These are phyloP conservation scores for Drosera spatulata DNA, from an alignment of 179 eudicot species.

Conservation along the genomic window DNA sequence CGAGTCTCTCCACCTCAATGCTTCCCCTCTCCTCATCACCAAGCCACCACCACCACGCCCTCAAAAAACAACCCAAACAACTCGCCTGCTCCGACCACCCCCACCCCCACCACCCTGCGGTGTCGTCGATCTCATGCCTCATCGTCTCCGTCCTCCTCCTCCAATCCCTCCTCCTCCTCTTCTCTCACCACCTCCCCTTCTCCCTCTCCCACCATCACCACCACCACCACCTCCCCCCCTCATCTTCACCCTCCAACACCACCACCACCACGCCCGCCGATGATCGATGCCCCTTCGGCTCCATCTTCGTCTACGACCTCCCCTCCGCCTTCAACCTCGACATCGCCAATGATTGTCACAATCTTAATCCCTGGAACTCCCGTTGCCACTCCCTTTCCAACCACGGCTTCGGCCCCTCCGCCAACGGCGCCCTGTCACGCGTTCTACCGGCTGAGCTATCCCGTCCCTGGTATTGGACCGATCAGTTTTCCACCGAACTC, in stretches of 20 bases:
- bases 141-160: conserved; percentile 41
- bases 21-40: too few relatives aligned
- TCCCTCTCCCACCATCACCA: conserved; percentile 15
- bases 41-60: too few relatives aligned
- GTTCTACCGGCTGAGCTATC: conserved; percentile 30
- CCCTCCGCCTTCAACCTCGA: conserved; percentile 46
- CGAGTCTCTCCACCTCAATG: too few relatives aligned
- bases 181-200: conserved; percentile 9
- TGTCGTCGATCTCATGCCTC: conserved; percentile 22
- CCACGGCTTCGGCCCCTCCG: conserved; percentile 37
- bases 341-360: conserved; percentile 33
- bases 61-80: too few relatives aligned
- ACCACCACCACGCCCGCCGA: background rate
- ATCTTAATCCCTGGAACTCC: conserved; percentile 52
- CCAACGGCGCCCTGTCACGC: conserved; percentile 18
- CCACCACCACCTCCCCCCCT: conserved; percentile 12
- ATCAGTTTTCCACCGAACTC: conserved; percentile 64
- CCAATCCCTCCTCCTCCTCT: conserved; percentile 48
- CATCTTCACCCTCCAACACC: conserved; percentile 2
- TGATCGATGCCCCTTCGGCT: conserved; percentile 26
- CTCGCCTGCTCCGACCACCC: too few relatives aligned
- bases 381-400: conserved; percentile 50
- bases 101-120: too few relatives aligned
- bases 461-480: conserved; percentile 65
- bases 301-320: conserved; percentile 52